Evolutionary conservation across 495 filamentous ascomycete species (phyloP).

Genomic region (Penicillium diatomitis): DNA sequence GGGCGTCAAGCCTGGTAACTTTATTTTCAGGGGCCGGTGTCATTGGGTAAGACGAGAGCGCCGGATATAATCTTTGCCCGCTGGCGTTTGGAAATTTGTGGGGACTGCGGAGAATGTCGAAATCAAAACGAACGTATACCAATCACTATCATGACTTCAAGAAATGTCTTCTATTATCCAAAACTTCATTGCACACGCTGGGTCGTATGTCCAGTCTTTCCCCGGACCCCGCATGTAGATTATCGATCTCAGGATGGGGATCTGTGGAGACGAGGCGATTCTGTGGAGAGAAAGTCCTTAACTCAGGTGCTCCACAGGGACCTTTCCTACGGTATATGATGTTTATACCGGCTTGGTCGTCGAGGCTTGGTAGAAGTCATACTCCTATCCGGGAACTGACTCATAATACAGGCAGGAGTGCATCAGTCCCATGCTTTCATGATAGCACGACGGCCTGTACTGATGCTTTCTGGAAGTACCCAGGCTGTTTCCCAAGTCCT

Average conservation of each 20-base stretch:
- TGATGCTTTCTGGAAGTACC: no score
- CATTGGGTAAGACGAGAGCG: neutral
- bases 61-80: constrained; percentile 1
- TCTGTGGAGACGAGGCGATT: no score
- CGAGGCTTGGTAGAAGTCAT: neutral
- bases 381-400: no score
- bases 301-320: neutral
- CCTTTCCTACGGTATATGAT: neutral
- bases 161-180: neutral
- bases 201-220: neutral
- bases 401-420: no score
- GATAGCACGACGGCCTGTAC: no score
- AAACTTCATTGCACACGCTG: neutral
- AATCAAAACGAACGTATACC: neutral
- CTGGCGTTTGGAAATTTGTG: neutral
- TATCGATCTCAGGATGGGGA: neutral
- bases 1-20: neutral
- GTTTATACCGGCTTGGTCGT: constrained; percentile 8
- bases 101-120: constrained; percentile 1
- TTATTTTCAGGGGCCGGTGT: neutral
- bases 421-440: no score
- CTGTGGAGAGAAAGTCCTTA: neutral
- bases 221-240: neutral
- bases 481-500: no score
- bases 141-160: neutral